Evolutionary conservation across 352 stramenopile species (phyloP).

Genomic region (Globisporangium acanthophoron): DNA sequence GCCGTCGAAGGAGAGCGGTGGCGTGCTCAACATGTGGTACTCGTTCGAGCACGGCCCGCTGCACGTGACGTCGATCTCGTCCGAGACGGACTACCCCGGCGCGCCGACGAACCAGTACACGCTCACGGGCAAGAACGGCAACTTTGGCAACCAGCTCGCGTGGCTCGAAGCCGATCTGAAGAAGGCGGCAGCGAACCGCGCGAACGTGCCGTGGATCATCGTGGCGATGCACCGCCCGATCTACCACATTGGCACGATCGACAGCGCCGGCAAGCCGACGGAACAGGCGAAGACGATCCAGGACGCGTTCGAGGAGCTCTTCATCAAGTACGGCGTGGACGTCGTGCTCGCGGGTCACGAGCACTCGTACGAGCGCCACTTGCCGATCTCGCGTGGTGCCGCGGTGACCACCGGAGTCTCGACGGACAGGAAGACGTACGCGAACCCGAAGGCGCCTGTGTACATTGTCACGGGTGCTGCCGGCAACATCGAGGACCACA

Average conservation of each 20-base stretch:
- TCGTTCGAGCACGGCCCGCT: constrained; percentile 81
- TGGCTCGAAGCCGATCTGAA: constrained; percentile 51
- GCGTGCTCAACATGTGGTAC: constrained; percentile 83
- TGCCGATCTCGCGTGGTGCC: constrained; percentile 45
- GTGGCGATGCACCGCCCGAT: constrained; percentile 46
- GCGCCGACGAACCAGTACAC: constrained; percentile 38
- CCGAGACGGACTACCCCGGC: constrained; percentile 58
- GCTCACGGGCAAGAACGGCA: constrained; percentile 25
- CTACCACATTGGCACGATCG: constrained; percentile 20
- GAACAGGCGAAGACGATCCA: constrained; percentile 30
- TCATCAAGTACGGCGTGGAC: constrained; percentile 86
- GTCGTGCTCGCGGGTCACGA: constrained; percentile 81
- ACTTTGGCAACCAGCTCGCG: constrained; percentile 43
- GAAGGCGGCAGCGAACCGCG: constrained; percentile 36
- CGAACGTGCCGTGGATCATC: constrained; percentile 41
- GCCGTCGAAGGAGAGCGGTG: constrained; percentile 57
- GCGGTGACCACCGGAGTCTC: constrained; percentile 43
- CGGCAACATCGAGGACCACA: constrained; percentile 55
- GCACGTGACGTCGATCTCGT: constrained; percentile 82
- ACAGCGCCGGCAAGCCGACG: constrained; percentile 14
- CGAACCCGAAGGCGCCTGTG: constrained; percentile 50
- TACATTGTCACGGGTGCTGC: constrained; percentile 59
- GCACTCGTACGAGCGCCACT: constrained; percentile 80
- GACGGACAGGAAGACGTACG: constrained; percentile 43
- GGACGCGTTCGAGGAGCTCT: constrained; percentile 69